phyloP scores from a whole-genome alignment of 176 grass and related monocot genomes.

The Rhynchospora pubera region DNA sequence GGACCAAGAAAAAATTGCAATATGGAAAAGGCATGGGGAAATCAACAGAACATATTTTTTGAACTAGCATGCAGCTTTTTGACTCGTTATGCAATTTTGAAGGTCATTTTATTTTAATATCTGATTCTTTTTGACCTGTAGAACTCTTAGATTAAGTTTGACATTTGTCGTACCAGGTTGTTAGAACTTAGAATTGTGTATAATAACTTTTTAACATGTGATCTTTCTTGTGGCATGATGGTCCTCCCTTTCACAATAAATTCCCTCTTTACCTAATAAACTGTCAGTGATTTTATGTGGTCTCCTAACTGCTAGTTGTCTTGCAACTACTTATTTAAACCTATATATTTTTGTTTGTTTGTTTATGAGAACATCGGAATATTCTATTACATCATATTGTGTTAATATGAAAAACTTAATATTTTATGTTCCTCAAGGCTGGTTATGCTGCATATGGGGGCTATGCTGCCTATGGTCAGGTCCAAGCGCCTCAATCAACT shows the following conservation, averaged over 20 bases:
- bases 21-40: not conserved
- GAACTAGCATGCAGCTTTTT: not conserved
- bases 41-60: not conserved
- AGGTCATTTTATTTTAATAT: not conserved
- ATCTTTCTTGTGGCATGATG: not conserved
- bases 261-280: not conserved
- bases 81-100: not conserved
- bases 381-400: not conserved
- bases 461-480: slow-evolving; percentile 24
- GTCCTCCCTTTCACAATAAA: not conserved
- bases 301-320: not conserved
- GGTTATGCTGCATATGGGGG: slow-evolving; percentile 37
- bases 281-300: not conserved
- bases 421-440: slow-evolving; percentile 14
- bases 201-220: not conserved
- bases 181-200: not conserved
- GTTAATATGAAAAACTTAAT: not conserved
- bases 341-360: not conserved
- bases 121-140: not conserved
- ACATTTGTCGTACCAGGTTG: not conserved
- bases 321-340: not conserved
- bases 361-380: not conserved
- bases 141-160: not conserved
- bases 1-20: not conserved
- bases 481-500: slow-evolving; percentile 20